Evolutionary conservation across 2,329 filamentous ascomycete genomes (phyloP), one percentile per base, ranked within the genome.

Genomic region (Dactylellina cionopaga): DNA sequence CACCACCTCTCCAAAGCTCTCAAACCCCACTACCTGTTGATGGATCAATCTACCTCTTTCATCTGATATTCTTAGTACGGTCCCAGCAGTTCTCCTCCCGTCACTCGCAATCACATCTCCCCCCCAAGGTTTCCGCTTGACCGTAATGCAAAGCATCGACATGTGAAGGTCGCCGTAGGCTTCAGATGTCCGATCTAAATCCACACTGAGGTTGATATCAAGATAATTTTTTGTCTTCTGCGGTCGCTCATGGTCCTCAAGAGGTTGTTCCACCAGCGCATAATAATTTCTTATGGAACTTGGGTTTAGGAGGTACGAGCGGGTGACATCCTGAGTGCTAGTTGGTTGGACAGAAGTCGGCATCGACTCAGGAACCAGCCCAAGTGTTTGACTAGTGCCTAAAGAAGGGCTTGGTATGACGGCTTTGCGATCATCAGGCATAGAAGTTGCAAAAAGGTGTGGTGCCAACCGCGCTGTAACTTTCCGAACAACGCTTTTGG

Each of bases 1-100:
- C 60, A 68, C 69, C 69, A 74, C 69, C 69, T 74, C 69, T 9
- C 62, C 33, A 44, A 66, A 68, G 35, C 62, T 74, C 27, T 66
- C 56, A n/a, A 74, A 68, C 5, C 69, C 69, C 6, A 74, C 69
- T 2, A 74, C 69, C 13, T 74, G 69, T 3, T 55, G 60, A 27
- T 74, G 63, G 7, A 74, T 17, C 0, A 74, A 47, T 25, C 46
- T 46, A 4, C 56, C 69, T 13, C 44, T 29, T 5, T 51, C 69
- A 41, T 74, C 69, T 7, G 69, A 62, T 27, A 74, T 63, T 9
- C 69, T 46, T 4, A 74, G 49, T 6, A 74, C 63, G 4, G 69
- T 74, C 1, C 69, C 69, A 4, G 63, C 69, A 7, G 68, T 66
- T 19, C 69, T 46, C 9, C 63, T 58, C 3, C 69, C 69, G 19